Evolutionary conservation across 805 yeast species (phyloP), one percentile per base, ranked within the genome.

Genomic region (Myxozyma sirexii): DNA sequence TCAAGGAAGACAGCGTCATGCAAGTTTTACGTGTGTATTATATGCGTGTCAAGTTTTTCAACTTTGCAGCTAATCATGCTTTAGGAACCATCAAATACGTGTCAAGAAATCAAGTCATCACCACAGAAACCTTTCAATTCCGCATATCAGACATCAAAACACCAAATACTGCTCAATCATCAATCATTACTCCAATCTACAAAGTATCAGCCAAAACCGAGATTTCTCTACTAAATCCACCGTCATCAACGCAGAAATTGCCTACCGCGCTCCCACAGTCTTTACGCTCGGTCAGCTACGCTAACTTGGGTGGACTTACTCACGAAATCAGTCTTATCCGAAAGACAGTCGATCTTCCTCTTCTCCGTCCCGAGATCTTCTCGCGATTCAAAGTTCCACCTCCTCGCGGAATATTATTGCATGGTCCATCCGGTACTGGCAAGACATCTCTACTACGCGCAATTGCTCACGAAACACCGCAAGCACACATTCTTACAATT

Each of bases 341-440:
- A 54, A 79, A 87, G 5, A 83, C 92, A 0, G 83, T 92, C 7
- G 88, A 88, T 55, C 77, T 93, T 1, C 97, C 99, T 0, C 77
- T 94, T 26, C 84, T 85, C 60, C 83, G 83, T 57, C 96, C 97
- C 0, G 79, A 81, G 4, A 74, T 90, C 33, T 93, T 92, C 68
- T 79, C 85, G 6, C 84, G 88, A 56, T 94, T 93, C 76, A 91
- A 93, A n/a, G 86, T 91, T 19, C 80, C 86, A 7, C 97, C 99
- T 7, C 97, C 97, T 13, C 79, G 97, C 58, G 99, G 99, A 37
- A 84, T 93, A n/a, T 75, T 93, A 15, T 74, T 93, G 12, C 96
- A 93, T 75, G 99, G 99, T 0, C 96, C 97, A 2, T 94, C 98
- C 1, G 99, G 99, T 2, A 93, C 97, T 0, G 99, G 99, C 53